Evolutionary conservation across 768 basidiomycete genomes (phyloP).

Genomic region (Serendipita sp.): DNA sequence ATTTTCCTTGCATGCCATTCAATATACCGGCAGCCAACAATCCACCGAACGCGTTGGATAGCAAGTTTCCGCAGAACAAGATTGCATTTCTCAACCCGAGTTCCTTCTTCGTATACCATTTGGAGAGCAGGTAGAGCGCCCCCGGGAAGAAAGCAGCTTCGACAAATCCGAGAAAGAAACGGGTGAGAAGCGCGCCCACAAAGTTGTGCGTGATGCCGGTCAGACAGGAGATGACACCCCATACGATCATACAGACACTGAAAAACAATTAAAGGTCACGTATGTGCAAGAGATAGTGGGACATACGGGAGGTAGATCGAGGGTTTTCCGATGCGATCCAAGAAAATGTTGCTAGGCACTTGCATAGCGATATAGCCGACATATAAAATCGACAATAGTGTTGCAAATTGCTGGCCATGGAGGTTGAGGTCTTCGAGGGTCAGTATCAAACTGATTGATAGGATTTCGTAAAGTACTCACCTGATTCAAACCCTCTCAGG

Average conservation of each 20-base stretch:
- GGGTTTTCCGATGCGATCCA: conserved; percentile 50
- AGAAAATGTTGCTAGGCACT: conserved; percentile 57
- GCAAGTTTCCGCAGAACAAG: conserved; percentile 54
- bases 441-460: not conserved
- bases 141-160: conserved; percentile 56
- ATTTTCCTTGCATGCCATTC: conserved; percentile 48
- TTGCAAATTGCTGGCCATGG: conserved; percentile 45
- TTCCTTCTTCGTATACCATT: conserved; percentile 58
- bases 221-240: conserved; percentile 38
- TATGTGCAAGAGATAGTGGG: not conserved
- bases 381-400: conserved; percentile 50
- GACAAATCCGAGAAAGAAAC: conserved; percentile 67
- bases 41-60: conserved; percentile 70
- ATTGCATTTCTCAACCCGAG: conserved; percentile 53
- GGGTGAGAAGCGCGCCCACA: conserved; percentile 42
- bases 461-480: conserved; percentile 13
- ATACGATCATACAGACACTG: conserved; percentile 48
- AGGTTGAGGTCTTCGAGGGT: conserved; percentile 32
- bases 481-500: conserved; percentile 52
- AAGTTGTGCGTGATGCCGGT: conserved; percentile 35
- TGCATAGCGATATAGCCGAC: conserved; percentile 68
- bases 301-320: conserved; percentile 21
- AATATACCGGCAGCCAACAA: conserved; percentile 65
- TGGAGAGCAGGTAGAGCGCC: conserved; percentile 37
- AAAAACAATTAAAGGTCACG: conserved; percentile 29